These are phyloP conservation scores for Colletotrichum liriopes DNA, from an alignment of 2,329 filamentous ascomycete species.

Conservation along the genomic window DNA sequence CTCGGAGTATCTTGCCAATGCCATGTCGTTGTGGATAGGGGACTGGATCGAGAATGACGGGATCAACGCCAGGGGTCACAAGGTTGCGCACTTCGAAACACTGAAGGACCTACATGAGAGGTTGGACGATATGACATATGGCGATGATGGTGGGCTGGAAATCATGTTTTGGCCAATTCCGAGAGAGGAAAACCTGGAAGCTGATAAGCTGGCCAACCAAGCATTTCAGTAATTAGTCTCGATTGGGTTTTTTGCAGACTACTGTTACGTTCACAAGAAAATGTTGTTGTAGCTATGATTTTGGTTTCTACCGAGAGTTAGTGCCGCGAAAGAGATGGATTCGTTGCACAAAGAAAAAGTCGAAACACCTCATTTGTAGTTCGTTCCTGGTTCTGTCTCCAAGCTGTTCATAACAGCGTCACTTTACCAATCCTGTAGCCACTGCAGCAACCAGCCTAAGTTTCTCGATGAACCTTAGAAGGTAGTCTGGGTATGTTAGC, in stretches of 20 bases:
- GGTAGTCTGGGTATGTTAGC: too few relatives aligned
- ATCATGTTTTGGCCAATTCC: constrained; percentile 44
- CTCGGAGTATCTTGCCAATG: constrained; percentile 42
- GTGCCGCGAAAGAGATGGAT: too few relatives aligned
- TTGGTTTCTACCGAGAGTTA: too few relatives aligned
- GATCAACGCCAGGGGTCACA: constrained; percentile 1
- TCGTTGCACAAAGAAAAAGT: too few relatives aligned
- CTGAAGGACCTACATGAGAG: constrained; percentile 34
- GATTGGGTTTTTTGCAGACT: background rate
- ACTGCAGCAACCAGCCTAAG: too few relatives aligned
- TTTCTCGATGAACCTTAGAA: too few relatives aligned
- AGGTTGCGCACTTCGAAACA: constrained; percentile 35
- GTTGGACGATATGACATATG: constrained; percentile 41
- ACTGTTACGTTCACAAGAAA: too few relatives aligned
- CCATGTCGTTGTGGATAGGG: constrained; percentile 42
- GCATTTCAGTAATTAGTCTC: constrained; percentile 3
- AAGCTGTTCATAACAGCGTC: too few relatives aligned
- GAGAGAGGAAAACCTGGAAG: constrained; percentile 40
- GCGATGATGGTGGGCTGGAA: constrained; percentile 37
- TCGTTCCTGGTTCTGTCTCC: too few relatives aligned
- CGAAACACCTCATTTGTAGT: too few relatives aligned
- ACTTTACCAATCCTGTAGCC: too few relatives aligned
- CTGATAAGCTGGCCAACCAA: constrained; percentile 41
- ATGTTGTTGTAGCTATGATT: too few relatives aligned
- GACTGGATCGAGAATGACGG: constrained; percentile 43